These are phyloP conservation scores for Syzygium grande DNA, from an alignment of 345 rosid genomes.

Conservation along the genomic window DNA sequence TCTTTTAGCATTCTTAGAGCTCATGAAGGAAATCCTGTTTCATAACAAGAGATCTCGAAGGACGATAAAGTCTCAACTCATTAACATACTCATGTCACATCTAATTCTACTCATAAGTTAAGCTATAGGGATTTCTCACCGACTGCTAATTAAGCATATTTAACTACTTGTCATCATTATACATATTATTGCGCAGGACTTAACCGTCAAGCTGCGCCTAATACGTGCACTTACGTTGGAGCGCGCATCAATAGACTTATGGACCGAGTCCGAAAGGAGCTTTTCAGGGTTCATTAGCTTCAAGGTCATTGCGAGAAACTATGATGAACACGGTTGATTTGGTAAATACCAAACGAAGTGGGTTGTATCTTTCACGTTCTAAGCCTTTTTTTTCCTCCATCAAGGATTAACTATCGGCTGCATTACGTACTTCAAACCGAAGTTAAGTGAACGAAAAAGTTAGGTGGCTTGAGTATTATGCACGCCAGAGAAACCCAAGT, in stretches of 20 bases:
- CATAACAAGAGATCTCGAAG: not conserved
- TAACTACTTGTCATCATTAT: not conserved
- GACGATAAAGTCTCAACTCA: not conserved
- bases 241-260: not conserved
- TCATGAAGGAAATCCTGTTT: not conserved
- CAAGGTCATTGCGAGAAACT: not conserved
- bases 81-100: not conserved
- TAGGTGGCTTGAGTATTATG: not conserved
- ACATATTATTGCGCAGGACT: not conserved
- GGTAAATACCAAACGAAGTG: not conserved
- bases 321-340: not conserved
- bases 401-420: not conserved
- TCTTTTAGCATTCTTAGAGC: not conserved
- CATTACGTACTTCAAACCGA: not conserved
- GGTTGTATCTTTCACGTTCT: not conserved
- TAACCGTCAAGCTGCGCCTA: not conserved
- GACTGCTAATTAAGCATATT: not conserved
- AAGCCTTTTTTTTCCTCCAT: not conserved
- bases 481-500: not conserved
- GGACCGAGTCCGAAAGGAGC: not conserved
- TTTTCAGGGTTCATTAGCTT: not conserved
- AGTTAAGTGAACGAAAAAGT: not conserved
- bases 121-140: not conserved
- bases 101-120: not conserved
- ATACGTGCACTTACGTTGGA: not conserved